phyloP scores from a whole-genome alignment of 495 filamentous ascomycete species.

The Xylaria longipes region DNA sequence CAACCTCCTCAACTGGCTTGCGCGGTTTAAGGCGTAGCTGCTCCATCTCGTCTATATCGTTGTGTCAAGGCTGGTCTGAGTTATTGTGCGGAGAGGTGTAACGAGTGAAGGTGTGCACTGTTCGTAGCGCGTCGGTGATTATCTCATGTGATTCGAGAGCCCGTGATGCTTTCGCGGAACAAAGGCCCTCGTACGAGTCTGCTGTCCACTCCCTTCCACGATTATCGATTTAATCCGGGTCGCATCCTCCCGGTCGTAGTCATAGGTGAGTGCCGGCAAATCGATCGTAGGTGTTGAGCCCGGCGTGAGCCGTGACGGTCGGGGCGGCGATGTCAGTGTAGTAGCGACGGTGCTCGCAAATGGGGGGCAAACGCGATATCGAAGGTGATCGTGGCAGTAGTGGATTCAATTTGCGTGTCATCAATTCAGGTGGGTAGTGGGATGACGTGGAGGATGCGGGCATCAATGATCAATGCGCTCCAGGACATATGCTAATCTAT shows the following conservation, averaged over 20 bases:
- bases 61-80: slow-evolving; percentile 7
- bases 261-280: slow-evolving; percentile 11
- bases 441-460: slow-evolving; percentile 26
- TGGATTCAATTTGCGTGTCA: slow-evolving; percentile 25
- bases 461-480: slow-evolving; percentile 27
- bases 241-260: slow-evolving; percentile 24
- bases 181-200: slow-evolving; percentile 7
- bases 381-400: slow-evolving; percentile 15
- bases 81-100: slow-evolving; percentile 18
- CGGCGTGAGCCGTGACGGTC: neutral
- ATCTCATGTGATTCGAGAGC: neutral
- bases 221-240: slow-evolving; percentile 26
- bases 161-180: neutral
- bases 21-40: slow-evolving; percentile 61
- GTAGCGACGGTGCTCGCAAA: slow-evolving; percentile 10
- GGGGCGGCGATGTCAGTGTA: slow-evolving; percentile 2
- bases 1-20: slow-evolving; percentile 60
- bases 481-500: slow-evolving; percentile 5
- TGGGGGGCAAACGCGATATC: slow-evolving; percentile 4
- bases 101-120: slow-evolving; percentile 14
- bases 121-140: slow-evolving; percentile 8
- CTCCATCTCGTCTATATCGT: slow-evolving; percentile 54
- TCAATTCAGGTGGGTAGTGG: slow-evolving; percentile 19
- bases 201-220: slow-evolving; percentile 25
- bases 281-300: slow-evolving; percentile 1